Evolutionary conservation across 768 basidiomycete species (phyloP).

Genomic region (Boletus pseudo-olivaceus): DNA sequence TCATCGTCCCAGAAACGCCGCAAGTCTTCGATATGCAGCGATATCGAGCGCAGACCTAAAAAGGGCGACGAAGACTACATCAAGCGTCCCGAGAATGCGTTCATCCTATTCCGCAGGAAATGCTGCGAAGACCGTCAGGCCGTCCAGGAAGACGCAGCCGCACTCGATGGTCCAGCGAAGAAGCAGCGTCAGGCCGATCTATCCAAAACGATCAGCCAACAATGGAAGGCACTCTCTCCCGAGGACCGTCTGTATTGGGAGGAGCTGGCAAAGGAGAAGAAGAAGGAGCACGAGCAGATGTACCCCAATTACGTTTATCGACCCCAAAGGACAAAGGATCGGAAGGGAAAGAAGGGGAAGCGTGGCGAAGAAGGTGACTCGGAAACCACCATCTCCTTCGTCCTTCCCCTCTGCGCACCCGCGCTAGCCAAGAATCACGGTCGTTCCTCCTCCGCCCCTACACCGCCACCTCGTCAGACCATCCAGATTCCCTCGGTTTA

Average conservation of each 20-base stretch:
- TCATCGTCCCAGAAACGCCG: conserved; percentile 46
- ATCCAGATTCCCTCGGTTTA: conserved; percentile 66
- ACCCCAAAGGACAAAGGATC: conserved; percentile 53
- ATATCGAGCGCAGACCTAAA: conserved; percentile 47
- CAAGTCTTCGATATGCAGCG: conserved; percentile 47
- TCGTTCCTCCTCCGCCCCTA: conserved; percentile 58
- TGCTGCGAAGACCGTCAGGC: conserved; percentile 71
- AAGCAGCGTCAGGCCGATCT: conserved; percentile 77
- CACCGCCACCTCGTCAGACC: conserved; percentile 62
- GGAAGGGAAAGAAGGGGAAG: conserved; percentile 46
- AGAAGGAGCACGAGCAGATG: conserved; percentile 72
- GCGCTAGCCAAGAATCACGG: conserved; percentile 41
- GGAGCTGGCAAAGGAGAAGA: conserved; percentile 71
- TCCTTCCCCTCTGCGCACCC: conserved; percentile 37
- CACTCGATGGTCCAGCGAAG: conserved; percentile 45
- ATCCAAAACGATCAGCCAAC: conserved; percentile 77
- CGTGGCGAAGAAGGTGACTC: conserved; percentile 43
- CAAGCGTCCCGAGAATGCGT: conserved; percentile 81
- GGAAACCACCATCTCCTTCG: conserved; percentile 50
- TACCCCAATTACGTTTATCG: conserved; percentile 80
- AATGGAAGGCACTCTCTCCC: conserved; percentile 66
- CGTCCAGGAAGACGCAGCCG: conserved; percentile 45
- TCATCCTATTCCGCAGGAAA: conserved; percentile 79
- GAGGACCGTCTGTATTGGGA: conserved; percentile 76
- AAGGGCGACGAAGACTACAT: conserved; percentile 81